Evolutionary conservation across 352 stramenopile genomes (phyloP).

Genomic region (Blastocystis sp.): DNA sequence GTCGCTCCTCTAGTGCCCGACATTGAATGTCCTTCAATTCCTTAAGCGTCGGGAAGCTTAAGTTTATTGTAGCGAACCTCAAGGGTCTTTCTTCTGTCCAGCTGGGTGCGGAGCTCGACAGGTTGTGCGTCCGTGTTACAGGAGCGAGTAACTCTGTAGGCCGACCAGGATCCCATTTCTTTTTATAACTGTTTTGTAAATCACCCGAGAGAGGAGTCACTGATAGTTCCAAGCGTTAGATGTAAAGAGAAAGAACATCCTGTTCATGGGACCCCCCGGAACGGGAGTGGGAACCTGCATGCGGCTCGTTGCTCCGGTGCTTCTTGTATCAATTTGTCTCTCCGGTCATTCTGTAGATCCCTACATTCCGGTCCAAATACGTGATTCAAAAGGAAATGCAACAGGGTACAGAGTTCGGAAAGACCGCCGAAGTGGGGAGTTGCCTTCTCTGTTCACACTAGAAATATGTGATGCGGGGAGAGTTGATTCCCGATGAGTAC

Average conservation of each 20-base stretch:
- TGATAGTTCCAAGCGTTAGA: constrained; percentile 35
- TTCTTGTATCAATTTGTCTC: neutral
- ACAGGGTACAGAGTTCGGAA: constrained; percentile 34
- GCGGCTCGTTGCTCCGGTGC: constrained; percentile 14
- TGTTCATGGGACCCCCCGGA: constrained; percentile 28
- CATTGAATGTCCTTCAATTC: neutral
- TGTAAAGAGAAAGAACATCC: constrained; percentile 34
- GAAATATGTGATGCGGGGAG: constrained; percentile 46
- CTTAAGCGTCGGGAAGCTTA: constrained; percentile 23
- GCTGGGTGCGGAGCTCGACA: constrained; percentile 17
- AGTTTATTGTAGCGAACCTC: constrained; percentile 21
- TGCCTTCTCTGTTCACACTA: neutral
- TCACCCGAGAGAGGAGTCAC: neutral
- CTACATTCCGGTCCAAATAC: constrained; percentile 26
- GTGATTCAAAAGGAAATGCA: constrained; percentile 54
- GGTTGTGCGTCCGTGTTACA: neutral
- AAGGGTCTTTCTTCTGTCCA: neutral
- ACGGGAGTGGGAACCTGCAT: constrained; percentile 20
- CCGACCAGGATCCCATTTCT: constrained; percentile 18
- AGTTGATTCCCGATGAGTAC: constrained; percentile 25
- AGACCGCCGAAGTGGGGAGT: neutral
- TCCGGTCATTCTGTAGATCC: neutral
- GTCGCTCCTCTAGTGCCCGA: neutral
- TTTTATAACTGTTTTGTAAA: constrained; percentile 43
- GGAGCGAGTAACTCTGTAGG: neutral